Evolutionary conservation across 2,329 filamentous ascomycete species (phyloP).

Genomic region (Neocucurbitaria cava): DNA sequence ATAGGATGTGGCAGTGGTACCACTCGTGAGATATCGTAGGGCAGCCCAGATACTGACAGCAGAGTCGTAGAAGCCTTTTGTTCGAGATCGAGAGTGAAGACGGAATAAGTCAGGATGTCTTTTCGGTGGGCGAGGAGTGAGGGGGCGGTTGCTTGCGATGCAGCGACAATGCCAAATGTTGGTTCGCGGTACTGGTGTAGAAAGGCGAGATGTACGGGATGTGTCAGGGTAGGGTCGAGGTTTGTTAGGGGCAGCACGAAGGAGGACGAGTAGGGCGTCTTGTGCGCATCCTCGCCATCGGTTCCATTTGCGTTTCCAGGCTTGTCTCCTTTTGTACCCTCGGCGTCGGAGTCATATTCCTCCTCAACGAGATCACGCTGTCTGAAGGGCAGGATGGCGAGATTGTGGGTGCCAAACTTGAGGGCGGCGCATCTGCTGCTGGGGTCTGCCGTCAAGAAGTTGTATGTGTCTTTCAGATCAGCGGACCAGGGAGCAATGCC

Average conservation of each 20-base stretch:
- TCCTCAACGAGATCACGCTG: constrained; percentile 88
- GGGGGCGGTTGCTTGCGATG: constrained; percentile 74
- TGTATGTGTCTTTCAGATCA: constrained; percentile 76
- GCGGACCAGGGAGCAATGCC: constrained; percentile 79
- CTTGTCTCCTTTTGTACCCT: constrained; percentile 57
- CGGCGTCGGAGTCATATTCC: constrained; percentile 84
- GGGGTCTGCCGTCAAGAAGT: constrained; percentile 85
- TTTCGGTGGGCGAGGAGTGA: constrained; percentile 77
- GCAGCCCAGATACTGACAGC: constrained; percentile 82
- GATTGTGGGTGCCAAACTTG: constrained; percentile 86
- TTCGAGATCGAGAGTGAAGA: constrained; percentile 93
- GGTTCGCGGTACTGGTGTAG: constrained; percentile 97
- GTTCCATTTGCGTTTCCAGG: constrained; percentile 45
- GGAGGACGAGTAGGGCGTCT: constrained; percentile 83
- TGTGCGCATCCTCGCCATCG: constrained; percentile 44
- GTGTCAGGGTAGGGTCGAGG: constrained; percentile 84
- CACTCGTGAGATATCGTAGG: constrained; percentile 84
- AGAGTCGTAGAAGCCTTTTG: constrained; percentile 93
- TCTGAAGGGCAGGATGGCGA: constrained; percentile 93
- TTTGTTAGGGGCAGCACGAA: constrained; percentile 92
- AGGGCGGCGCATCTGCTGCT: constrained; percentile 91
- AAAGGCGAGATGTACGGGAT: constrained; percentile 91
- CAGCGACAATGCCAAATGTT: constrained; percentile 92
- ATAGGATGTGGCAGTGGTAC: constrained; percentile 84
- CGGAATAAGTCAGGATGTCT: constrained; percentile 87